Base-by-base conservation (phyloP, 768 basidiomycete genomes). In the Rhizopogon salebrosus region DNA sequence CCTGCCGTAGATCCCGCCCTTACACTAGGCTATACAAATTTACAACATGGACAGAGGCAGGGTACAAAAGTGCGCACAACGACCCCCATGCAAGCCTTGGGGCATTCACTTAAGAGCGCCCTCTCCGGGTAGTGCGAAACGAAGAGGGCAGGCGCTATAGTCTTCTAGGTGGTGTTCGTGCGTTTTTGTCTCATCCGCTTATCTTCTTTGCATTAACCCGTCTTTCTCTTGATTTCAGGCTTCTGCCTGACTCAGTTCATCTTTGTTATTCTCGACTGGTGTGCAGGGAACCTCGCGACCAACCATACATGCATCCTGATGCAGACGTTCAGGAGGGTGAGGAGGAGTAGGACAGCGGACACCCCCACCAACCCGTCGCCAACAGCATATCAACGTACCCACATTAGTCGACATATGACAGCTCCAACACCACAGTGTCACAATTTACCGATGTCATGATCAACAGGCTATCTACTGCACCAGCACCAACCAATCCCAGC, bases 41-140 rank as follows among this genome's bases (percentile, higher is more conserved):
- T 61, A 77, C 86, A 51, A 91, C 89, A 0, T 97, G 87, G 84
- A 92, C 93, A 14, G 74, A 93, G 64, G 70, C 89, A 1, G 95
- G 95, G 0, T 95, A 95, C 75, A 95, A 95, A 69, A 75, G 95
- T 57, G 66, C 92, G 1, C 72, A 75, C 48, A 82, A 89, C 3
- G 94, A 95, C 61, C 94, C 94, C 4, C 78, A 92, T 64, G 85
- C 83, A 0, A 75, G 75, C 45, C 76, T 82, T 10, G 85, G 88
- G n/a, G 72, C 27, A 78, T 27, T 80, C 75, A 53, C 97, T 87
- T 66, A 78, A 78, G 57, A 75, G 76, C 4, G 89, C 74, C 18
- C 74, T 98, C 2, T 70, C 78, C 4, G 83, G 88, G 0, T 97
- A 90, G 89, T 97, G 94, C 69, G 83, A 76, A 57, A 95, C 94